phyloP scores from a whole-genome alignment of 768 basidiomycete species.

The Pisolithus marmoratus region DNA sequence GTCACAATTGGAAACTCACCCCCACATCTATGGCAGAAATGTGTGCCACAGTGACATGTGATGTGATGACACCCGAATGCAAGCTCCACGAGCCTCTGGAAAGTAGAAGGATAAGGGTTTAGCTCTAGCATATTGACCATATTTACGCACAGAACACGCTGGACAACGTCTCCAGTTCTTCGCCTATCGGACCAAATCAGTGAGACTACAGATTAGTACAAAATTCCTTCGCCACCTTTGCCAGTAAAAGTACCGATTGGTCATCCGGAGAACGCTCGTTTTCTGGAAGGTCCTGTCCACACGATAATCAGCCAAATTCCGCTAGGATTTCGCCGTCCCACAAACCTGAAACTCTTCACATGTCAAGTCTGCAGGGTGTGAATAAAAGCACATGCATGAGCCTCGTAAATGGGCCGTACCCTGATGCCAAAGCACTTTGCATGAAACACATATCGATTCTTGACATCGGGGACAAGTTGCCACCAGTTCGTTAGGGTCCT shows the following conservation, averaged over 20 bases:
- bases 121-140: background rate
- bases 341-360: constrained; percentile 29
- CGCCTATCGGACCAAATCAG: constrained; percentile 17
- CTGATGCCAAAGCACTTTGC: constrained; percentile 31
- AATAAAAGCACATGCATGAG: background rate
- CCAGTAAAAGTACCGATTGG: constrained; percentile 27
- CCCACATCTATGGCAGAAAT: constrained; percentile 40
- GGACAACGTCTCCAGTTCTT: constrained; percentile 38
- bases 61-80: constrained; percentile 35
- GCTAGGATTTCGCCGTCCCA: background rate
- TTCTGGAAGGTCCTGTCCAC: constrained; percentile 27
- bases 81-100: constrained; percentile 26
- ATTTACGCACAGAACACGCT: constrained; percentile 13
- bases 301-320: background rate
- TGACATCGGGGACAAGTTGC: constrained; percentile 32
- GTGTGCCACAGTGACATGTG: constrained; percentile 34
- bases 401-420: constrained; percentile 14
- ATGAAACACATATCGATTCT: constrained; percentile 29
- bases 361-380: constrained; percentile 14
- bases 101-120: background rate
- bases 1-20: constrained; percentile 16
- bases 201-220: background rate
- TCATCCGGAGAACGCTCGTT: constrained; percentile 37
- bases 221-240: constrained; percentile 20
- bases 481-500: constrained; percentile 28